Evolutionary conservation across 2,329 filamentous ascomycete species (phyloP), one percentile per base, ranked within the genome.

Genomic region (Akanthomyces uredinophilus): DNA sequence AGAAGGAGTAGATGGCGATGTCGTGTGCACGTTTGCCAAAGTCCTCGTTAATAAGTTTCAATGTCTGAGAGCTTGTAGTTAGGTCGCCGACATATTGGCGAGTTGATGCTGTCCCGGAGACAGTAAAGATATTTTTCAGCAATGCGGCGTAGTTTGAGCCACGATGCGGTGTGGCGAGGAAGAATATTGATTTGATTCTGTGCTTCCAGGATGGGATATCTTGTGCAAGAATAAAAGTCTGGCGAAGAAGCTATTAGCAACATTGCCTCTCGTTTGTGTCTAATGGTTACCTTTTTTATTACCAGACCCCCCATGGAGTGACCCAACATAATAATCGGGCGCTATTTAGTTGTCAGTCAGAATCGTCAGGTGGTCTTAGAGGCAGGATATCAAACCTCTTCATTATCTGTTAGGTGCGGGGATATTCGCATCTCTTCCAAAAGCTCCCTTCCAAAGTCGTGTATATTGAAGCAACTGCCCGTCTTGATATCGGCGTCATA

Each of bases 121-220:
- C 27, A 2, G 43, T 65, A 1, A 73, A 60, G 20, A 73, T 66
- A 20, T 66, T 69, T 32, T 70, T 70, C 5, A 73, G 55, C 6
- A 66, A 64, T 20, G 64, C 60, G 2, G 71, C 71, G 47, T 68
- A 69, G 46, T 74, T 66, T 1, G 73, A 71, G 0, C 73, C 74
- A 14, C 70, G 62, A 56, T 76, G 74, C 1, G 74, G 74, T 4
- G 74, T 75, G 1, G 72, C 71, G 8, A 76, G 66, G 63, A 76
- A 75, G 64, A 71, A 70, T 7, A 75, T 70, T 41, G 65, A 65
- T 37, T 65, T 65, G 7, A 72, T 67, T 18, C 70, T 66, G n/a
- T 6, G 6, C 27, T 29, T 29, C 27, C 27, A 29, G 4, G 27
- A 29, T 29, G 27, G 27, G 27, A 29, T 29, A 29, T 69, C 50